Evolutionary conservation across 371 early-diverging fungal species (phyloP), one percentile per base, ranked within the genome.

Genomic region (Lichtheimia ornata): DNA sequence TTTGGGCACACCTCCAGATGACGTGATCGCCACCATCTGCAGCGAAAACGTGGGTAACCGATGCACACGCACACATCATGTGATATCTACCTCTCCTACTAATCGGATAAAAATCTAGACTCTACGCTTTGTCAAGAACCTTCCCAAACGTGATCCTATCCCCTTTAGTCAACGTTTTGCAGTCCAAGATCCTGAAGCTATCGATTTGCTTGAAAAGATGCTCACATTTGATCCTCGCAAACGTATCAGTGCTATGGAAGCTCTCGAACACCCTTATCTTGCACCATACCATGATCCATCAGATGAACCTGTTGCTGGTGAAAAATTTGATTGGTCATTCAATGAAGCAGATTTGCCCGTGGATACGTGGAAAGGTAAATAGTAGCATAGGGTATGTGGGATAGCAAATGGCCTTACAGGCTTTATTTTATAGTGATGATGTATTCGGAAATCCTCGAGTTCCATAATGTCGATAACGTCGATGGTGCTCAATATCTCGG

Each of bases 321-420:
- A 84, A 55, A 82, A 79, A 62, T 97, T 97, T 69, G 96, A 97
- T 76, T 97, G 97, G 97, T 93, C 95, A 2, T 95, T 95, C 74
- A 93, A 90, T 56, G 95, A 94, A 63, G 91, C 92, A 1, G 95
- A 97, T 59, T 70, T 94, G 65, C 88, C 93, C 5, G 84, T 92
- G 11, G 94, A 93, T 58, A 87, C 90, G 62, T 95, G 95, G 96
- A 91, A 91, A 74, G 85, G 84, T 61, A 83, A 74, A 76, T 22
- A 2, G n/a, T 50, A 5, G 28, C 7, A 28, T 4, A 28, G 7
- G 28, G 50, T 50, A 18, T 50, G 18, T 20, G n/a, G n/a, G n/a
- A n/a, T n/a, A 6, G 4, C 6, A 6, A 22, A 50, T 3, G 15
- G 45, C 13, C 45, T 51, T 14, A 51, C 13, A 9, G 17, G 13